Conservation (phyloP, 192 early-diverging fungal genomes). For the Blastocladiella britannica region DNA sequence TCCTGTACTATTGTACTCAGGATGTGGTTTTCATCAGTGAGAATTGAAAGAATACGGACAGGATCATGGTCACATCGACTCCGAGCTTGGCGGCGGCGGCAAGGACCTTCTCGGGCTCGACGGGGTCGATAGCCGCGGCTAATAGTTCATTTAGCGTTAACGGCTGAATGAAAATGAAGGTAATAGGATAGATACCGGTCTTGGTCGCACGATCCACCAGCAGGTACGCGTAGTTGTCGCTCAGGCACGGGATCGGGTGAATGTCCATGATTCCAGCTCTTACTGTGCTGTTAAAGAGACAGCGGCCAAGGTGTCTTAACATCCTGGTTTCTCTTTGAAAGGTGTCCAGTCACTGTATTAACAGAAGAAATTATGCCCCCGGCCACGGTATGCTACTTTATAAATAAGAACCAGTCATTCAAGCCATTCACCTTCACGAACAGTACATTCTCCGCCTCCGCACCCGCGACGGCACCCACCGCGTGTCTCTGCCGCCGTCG, state of each 20-base stretch:
- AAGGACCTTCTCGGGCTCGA: slow-evolving; percentile 49
- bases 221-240: slow-evolving; percentile 78
- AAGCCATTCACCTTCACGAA: background rate
- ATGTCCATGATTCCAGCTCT: slow-evolving; percentile 13
- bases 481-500: slow-evolving; percentile 12
- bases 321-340: too few species aligned
- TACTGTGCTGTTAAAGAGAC: too few species aligned
- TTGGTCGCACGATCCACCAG: slow-evolving; percentile 45
- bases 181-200: slow-evolving; percentile 8
- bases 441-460: slow-evolving; percentile 15
- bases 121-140: slow-evolving; percentile 72
- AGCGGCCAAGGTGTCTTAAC: too few species aligned
- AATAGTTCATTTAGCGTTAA: background rate
- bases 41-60: slow-evolving; percentile 6
- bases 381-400: background rate
- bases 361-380: background rate
- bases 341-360: too few species aligned
- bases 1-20: slow-evolving; percentile 10
- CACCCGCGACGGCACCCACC: slow-evolving; percentile 19
- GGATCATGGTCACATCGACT: slow-evolving; percentile 2
- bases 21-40: too few species aligned
- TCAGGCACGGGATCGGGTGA: slow-evolving; percentile 26
- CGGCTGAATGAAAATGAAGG: background rate
- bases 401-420: background rate
- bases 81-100: background rate